Percentiles rank a stretch among this genome's conserved stretches.
phyloP scores from a whole-genome alignment of 805 yeast species.

The Candida caryicola region DNA sequence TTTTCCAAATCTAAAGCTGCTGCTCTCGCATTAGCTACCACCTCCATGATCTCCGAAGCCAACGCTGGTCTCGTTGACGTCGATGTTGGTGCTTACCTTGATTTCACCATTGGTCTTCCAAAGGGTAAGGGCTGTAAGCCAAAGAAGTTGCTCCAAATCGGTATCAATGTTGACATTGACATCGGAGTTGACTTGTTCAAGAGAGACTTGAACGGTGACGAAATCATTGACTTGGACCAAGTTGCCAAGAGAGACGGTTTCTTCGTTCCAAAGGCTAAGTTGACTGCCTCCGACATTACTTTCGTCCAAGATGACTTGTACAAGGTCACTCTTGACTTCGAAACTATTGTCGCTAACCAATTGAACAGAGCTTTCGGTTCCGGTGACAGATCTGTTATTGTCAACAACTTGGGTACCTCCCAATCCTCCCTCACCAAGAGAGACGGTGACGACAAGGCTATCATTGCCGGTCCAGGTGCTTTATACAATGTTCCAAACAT shows the following conservation, averaged over 20 bases:
- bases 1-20: constrained; percentile 14
- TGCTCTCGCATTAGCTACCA: constrained; percentile 10
- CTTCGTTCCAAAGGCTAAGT: constrained; percentile 16
- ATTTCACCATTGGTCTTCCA: constrained; percentile 10
- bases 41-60: constrained; percentile 7
- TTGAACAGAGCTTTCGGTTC: constrained; percentile 11
- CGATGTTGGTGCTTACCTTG: constrained; percentile 9
- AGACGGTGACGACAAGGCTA: constrained; percentile 4
- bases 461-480: constrained; percentile 12
- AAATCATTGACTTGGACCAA: background rate
- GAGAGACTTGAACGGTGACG: constrained; percentile 6
- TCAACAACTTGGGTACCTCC: constrained; percentile 11
- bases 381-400: constrained; percentile 6
- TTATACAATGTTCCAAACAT: constrained; percentile 9
- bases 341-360: constrained; percentile 14
- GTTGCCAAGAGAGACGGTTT: constrained; percentile 7
- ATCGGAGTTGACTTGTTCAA: constrained; percentile 10
- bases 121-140: constrained; percentile 7
- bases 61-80: constrained; percentile 5
- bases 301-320: constrained; percentile 15
- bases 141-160: constrained; percentile 8
- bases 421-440: constrained; percentile 7
- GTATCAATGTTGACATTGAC: constrained; percentile 11
- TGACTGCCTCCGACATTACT: constrained; percentile 15
- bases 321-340: constrained; percentile 19